Base-by-base conservation (phyloP, 2,329 filamentous ascomycete genomes). In the Alternaria triticimaculans region DNA sequence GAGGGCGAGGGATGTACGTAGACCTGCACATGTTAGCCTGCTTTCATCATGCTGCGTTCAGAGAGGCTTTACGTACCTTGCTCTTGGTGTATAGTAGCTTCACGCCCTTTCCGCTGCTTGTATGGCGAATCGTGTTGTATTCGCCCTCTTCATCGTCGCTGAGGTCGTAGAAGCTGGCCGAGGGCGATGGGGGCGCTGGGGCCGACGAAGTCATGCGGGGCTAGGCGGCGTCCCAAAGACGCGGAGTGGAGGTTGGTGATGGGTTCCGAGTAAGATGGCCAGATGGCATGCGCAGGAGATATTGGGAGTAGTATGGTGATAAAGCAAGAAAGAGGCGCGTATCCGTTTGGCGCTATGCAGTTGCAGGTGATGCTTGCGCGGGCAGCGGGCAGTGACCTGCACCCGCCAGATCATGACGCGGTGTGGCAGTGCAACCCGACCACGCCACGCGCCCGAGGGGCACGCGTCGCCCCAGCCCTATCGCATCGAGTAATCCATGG, bases 61-160 rank as follows among this genome's bases (percentile, higher is more conserved):
- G 30, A 15, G 8, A 23, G 26, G 28, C 21, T 43, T 12, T 28
- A 76, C 84, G 50, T 74, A 92, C 92, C 87, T 98, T 99, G 90
- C 94, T 97, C 84, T 99, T 99, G 20, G 94, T 95, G 75, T 92
- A 97, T 14, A 99, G 85, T 30, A 99, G 85, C 82, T 98, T 99
- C 49, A 99, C 96, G 2, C 95, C 96, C 69, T 88, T 88, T 0
- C 92, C 91, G 3, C 89, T 89, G 70, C 87, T 88, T 5, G 89
- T 88, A 76, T 96, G 92, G 5, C 93, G 91, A 75, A 99, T 93
- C 18, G 94, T 98, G 79, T 96, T 92, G 83, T 99, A 99, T 48
- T 92, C 96, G 71, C 91, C 92, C 81, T 98, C 96, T 68, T 97
- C 94, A 76, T 97, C 94, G 83, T 99, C 96, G 80, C 93, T 97